Percentiles rank a stretch among this genome's conserved stretches.
Conservation (phyloP, 148 eudicot species). For the Pharnaceum exiguum region DNA sequence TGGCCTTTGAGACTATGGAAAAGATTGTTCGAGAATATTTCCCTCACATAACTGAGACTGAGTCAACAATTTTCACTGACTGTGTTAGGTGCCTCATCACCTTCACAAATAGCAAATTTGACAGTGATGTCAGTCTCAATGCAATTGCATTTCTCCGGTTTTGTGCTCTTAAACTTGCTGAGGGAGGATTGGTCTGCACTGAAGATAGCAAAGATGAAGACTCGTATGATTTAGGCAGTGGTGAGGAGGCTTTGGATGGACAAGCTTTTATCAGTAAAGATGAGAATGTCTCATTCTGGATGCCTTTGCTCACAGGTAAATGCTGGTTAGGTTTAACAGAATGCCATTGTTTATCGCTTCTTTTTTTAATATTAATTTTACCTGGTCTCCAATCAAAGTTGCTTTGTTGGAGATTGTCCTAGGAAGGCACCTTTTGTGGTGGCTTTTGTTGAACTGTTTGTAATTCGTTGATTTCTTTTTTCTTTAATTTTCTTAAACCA, state of each 20-base stretch:
- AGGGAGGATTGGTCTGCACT: slow-evolving; percentile 74
- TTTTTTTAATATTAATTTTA: too few relatives aligned
- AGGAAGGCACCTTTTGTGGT: neutral
- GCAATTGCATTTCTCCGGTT: slow-evolving; percentile 98
- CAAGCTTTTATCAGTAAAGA: slow-evolving; percentile 46
- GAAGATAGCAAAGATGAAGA: slow-evolving; percentile 48
- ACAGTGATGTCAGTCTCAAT: slow-evolving; percentile 96
- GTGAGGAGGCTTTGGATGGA: slow-evolving; percentile 40
- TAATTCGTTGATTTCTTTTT: neutral
- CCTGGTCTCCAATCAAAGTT: neutral
- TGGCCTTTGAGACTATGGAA: slow-evolving; percentile 98
- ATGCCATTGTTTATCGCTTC: neutral
- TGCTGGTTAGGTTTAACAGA: neutral
- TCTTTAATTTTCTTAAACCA: neutral
- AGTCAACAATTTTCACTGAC: slow-evolving; percentile 82
- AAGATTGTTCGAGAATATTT: slow-evolving; percentile 95
- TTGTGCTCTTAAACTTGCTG: slow-evolving; percentile 97
- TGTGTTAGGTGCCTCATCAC: slow-evolving; percentile 94
- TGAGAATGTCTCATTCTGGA: slow-evolving; percentile 73
- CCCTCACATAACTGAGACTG: slow-evolving; percentile 93
- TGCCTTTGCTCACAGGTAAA: slow-evolving; percentile 93
- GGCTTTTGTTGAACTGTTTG: neutral
- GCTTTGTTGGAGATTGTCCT: neutral
- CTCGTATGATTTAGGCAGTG: slow-evolving; percentile 28
- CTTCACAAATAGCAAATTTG: slow-evolving; percentile 83